A percentile compares a stretch with the other conserved stretches of the same genome.
Conservation (phyloP, 208 protist species). For the Entamoeba histolytica region DNA sequence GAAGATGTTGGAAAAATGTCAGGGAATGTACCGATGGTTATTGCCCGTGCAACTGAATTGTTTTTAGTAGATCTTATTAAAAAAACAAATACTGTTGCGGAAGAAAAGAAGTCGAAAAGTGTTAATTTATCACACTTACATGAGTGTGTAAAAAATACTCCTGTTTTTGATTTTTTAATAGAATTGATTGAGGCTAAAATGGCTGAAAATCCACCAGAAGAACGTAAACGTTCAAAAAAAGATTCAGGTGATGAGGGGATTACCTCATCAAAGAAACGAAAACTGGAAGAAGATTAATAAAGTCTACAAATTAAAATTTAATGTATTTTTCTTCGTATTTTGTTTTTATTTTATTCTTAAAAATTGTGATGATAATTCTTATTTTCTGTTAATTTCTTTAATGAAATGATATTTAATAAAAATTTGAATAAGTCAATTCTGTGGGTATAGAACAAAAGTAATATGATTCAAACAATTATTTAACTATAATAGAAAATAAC, state of each 20-base stretch:
- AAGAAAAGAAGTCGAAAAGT: neutral
- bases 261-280: neutral
- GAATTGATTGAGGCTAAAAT: neutral
- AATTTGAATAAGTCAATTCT: too few relatives aligned
- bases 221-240: neutral
- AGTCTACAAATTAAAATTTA: neutral
- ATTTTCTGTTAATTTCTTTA: too few relatives aligned
- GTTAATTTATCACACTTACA: neutral
- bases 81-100: neutral
- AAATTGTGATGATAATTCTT: too few relatives aligned
- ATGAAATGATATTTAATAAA: too few relatives aligned
- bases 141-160: neutral
- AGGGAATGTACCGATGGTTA: neutral
- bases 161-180: neutral
- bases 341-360: too few relatives aligned
- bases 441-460: too few relatives aligned
- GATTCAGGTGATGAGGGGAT: neutral
- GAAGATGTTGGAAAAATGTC: neutral
- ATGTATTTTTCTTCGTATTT: too few relatives aligned
- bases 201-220: neutral
- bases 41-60: neutral
- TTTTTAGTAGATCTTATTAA: neutral
- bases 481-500: too few relatives aligned
- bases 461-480: too few relatives aligned
- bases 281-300: neutral